Evolutionary conservation across 2,329 filamentous ascomycete genomes (phyloP).

Genomic region (Xylariales sp.): DNA sequence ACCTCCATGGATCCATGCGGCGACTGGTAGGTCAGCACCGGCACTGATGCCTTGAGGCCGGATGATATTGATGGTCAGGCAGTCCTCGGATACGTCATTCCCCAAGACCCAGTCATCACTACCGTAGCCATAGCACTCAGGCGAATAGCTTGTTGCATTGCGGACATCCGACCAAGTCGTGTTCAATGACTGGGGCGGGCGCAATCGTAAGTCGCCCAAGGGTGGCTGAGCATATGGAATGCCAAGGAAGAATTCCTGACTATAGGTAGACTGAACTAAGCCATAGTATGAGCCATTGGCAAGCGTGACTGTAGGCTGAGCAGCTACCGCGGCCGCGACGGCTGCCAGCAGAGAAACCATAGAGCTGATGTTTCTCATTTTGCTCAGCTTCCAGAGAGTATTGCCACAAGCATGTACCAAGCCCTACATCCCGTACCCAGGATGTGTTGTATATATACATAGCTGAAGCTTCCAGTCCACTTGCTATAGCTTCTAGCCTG

Average conservation of each 20-base stretch:
- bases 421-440: no score
- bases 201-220: constrained; percentile 36
- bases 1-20: constrained; percentile 54
- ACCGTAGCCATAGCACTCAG: constrained; percentile 46
- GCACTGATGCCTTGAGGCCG: constrained; percentile 39
- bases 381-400: no score
- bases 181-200: constrained; percentile 42
- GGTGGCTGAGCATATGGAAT: no score
- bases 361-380: no score
- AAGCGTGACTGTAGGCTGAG: not conserved
- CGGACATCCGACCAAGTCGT: constrained; percentile 26
- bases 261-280: constrained; percentile 26
- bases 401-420: no score
- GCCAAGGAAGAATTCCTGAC: constrained; percentile 41
- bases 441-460: no score
- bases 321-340: no score
- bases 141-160: constrained; percentile 39
- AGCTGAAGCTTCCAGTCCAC: no score
- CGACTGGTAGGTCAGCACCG: constrained; percentile 46
- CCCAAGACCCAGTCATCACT: constrained; percentile 11
- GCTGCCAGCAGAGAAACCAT: no score
- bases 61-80: constrained; percentile 58
- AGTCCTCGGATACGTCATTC: constrained; percentile 42
- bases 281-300: constrained; percentile 39
- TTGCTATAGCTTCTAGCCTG: no score